These are phyloP conservation scores for sorghum (Sorghum bicolor) DNA, from an alignment of 176 grass and related monocot genomes.

Conservation along the genomic window Sorghum_bicolor_NCBIv3 NC_012875.2:53820001-53820500, in stretches of 20 bases:
- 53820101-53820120: conserved; percentile 65
- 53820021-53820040: conserved; percentile 52
- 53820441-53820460: too few species aligned
- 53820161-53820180: conserved; percentile 93
- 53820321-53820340: neutral
- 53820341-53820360: conserved; percentile 14
- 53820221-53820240: conserved; percentile 42
- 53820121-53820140: conserved; percentile 67
- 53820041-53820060: conserved; percentile 67
- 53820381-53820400: too few species aligned
- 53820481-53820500: too few species aligned
- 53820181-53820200: conserved; percentile 45
- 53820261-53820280: neutral
- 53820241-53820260: conserved; percentile 22
- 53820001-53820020: conserved; percentile 38
- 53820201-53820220: conserved; percentile 66
- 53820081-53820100: conserved; percentile 89
- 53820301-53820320: neutral
- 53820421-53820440: too few species aligned
- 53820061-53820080: conserved; percentile 75
- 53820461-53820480: too few species aligned
- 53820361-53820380: too few species aligned
- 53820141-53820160: conserved; percentile 77
- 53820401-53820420: too few species aligned
- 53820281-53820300: conserved; percentile 8